Percentiles rank a stretch among this genome's conserved stretches.
These are phyloP conservation scores for Zymoseptoria crescenta DNA, from an alignment of 2,329 filamentous ascomycete species.

Conservation along the genomic window DNA sequence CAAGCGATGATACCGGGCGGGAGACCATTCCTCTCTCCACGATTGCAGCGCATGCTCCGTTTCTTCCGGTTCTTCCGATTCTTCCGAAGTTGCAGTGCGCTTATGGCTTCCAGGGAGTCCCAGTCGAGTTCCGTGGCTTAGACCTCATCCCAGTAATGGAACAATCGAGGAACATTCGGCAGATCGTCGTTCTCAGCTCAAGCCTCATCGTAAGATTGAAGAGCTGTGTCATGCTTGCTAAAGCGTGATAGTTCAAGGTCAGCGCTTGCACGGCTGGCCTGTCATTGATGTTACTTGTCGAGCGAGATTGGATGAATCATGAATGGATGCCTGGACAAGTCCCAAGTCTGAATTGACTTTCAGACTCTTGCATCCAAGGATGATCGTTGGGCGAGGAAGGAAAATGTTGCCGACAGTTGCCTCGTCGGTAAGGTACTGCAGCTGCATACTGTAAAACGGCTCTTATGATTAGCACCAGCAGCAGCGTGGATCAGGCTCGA, in stretches of 20 bases:
- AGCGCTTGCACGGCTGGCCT: background rate
- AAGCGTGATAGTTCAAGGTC: background rate
- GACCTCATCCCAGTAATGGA: background rate
- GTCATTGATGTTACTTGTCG: background rate
- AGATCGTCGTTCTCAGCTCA: background rate
- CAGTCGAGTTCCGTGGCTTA: background rate
- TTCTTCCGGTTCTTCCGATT: no score
- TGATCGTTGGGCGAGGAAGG: no score
- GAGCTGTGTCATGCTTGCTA: background rate
- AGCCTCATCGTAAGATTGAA: background rate
- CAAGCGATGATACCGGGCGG: no score
- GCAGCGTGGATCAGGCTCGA: no score
- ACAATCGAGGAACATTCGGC: background rate
- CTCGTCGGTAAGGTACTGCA: no score
- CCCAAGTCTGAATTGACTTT: no score
- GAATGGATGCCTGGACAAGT: background rate
- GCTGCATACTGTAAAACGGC: no score
- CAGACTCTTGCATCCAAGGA: no score
- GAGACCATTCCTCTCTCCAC: no score
- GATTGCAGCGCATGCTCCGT: no score
- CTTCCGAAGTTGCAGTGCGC: background rate
- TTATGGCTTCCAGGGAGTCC: background rate
- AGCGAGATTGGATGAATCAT: background rate
- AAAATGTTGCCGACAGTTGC: no score
- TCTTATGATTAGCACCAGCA: no score